Evolutionary conservation across 1,284 basidiomycete genomes (phyloP).

Genomic region (Neotropicomus parvogracilis): DNA sequence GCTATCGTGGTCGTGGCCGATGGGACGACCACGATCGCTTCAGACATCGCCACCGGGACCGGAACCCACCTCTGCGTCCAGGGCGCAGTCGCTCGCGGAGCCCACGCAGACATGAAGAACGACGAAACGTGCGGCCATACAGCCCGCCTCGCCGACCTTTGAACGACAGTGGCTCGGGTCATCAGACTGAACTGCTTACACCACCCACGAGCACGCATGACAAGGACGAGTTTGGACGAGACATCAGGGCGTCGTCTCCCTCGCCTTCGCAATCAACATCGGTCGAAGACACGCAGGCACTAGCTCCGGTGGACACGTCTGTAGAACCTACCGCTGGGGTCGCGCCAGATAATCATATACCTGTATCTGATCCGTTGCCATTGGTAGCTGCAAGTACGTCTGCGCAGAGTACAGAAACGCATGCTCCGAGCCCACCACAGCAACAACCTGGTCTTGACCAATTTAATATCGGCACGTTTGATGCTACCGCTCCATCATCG

Average conservation of each 20-base stretch:
- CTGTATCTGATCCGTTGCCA: constrained; percentile 43
- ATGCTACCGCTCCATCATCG: constrained; percentile 62
- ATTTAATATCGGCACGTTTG: constrained; percentile 67
- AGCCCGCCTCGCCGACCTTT: constrained; percentile 54
- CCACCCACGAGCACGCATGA: constrained; percentile 34
- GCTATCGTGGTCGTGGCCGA: constrained; percentile 37
- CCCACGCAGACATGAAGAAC: constrained; percentile 52
- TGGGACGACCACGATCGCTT: constrained; percentile 47
- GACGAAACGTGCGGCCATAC: constrained; percentile 49
- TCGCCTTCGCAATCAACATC: constrained; percentile 28
- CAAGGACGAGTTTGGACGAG: constrained; percentile 80
- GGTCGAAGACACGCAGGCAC: constrained; percentile 33
- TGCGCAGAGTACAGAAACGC: constrained; percentile 37
- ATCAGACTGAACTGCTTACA: constrained; percentile 23
- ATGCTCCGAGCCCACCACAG: constrained; percentile 36
- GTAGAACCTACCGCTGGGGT: constrained; percentile 39
- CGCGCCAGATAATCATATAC: constrained; percentile 42
- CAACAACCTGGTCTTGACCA: constrained; percentile 51
- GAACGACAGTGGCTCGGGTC: constrained; percentile 24
- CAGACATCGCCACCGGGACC: constrained; percentile 46
- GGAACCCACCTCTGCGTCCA: constrained; percentile 41
- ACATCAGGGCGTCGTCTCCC: constrained; percentile 54
- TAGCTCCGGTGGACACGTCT: constrained; percentile 33
- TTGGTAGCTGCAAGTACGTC: constrained; percentile 55
- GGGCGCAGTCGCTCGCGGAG: constrained; percentile 68